phyloP scores from a whole-genome alignment of 2,329 filamentous ascomycete genomes.

The Pyrenophora tritici-repentis region DNA sequence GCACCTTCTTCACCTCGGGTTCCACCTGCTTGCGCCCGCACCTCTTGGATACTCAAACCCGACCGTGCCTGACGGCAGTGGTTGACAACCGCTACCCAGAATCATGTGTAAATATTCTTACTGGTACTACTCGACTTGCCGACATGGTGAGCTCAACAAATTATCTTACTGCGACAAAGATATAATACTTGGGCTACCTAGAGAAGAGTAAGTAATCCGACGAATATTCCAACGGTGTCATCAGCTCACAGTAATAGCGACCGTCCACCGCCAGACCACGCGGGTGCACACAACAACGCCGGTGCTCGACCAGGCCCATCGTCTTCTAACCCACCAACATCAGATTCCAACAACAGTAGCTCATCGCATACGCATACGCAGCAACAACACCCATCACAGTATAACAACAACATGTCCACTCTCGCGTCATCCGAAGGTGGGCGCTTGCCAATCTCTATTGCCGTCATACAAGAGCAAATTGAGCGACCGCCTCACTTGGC shows the following conservation, averaged over 20 bases:
- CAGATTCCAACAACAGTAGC: constrained; percentile 16
- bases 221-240: too few species aligned
- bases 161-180: constrained; percentile 41
- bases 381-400: constrained; percentile 21
- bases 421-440: constrained; percentile 21
- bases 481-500: constrained; percentile 7
- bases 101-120: constrained; percentile 46
- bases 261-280: constrained; percentile 19
- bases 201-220: neutral
- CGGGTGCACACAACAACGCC: constrained; percentile 12
- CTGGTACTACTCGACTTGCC: constrained; percentile 40
- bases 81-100: constrained; percentile 14
- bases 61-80: constrained; percentile 12
- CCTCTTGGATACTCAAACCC: constrained; percentile 6
- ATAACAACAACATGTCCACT: constrained; percentile 34
- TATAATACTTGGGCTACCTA: constrained; percentile 23
- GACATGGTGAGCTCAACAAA: constrained; percentile 38
- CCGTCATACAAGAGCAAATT: neutral
- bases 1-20: constrained; percentile 1
- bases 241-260: constrained; percentile 20
- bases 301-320: constrained; percentile 5
- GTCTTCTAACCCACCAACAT: constrained; percentile 14
- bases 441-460: constrained; percentile 7
- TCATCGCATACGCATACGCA: constrained; percentile 23
- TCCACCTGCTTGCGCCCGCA: constrained; percentile 5